Conservation (phyloP, 73 alveolate genomes). For the Blepharisma stoltei region DNA sequence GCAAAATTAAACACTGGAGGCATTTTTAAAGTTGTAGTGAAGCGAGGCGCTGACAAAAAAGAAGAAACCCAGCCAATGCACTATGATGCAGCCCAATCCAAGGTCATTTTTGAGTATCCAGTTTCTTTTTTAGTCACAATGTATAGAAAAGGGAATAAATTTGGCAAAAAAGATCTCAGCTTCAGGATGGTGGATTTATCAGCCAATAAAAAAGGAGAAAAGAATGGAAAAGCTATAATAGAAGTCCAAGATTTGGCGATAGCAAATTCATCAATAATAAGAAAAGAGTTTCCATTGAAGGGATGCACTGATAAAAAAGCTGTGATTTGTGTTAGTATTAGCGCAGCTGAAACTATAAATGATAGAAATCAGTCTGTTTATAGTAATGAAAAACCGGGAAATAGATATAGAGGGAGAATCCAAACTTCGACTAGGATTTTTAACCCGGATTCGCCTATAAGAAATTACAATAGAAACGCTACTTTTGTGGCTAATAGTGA, state of each 20-base stretch:
- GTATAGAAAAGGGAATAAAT: conserved; percentile 11
- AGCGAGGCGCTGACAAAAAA: conserved; percentile 12
- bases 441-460: too few relatives aligned
- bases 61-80: conserved; percentile 18
- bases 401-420: too few relatives aligned
- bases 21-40: not conserved
- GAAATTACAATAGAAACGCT: too few relatives aligned
- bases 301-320: not conserved
- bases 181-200: not conserved
- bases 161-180: conserved; percentile 1
- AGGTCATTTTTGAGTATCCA: not conserved
- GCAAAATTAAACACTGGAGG: too few relatives aligned
- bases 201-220: not conserved
- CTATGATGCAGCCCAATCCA: not conserved
- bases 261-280: not conserved
- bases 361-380: too few relatives aligned
- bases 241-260: not conserved
- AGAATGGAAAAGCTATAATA: not conserved
- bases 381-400: too few relatives aligned
- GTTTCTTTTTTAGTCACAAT: conserved; percentile 8
- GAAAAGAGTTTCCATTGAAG: not conserved
- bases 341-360: too few relatives aligned
- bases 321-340: not conserved
- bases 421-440: too few relatives aligned
- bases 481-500: too few relatives aligned